phyloP scores from a whole-genome alignment of 148 eudicot genomes.

The Camellia japonica region DNA sequence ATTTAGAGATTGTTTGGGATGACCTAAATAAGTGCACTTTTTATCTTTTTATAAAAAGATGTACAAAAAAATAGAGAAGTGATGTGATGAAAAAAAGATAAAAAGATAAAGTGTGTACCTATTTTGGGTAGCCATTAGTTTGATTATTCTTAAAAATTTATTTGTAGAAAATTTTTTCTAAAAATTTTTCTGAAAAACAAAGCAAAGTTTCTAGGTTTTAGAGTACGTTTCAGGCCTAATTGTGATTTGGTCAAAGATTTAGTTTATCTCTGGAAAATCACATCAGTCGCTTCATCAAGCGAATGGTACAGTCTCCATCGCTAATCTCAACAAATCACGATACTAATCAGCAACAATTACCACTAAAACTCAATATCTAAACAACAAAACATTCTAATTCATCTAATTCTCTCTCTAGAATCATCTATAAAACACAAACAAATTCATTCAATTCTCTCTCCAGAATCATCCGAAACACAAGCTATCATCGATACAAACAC shows the following conservation, averaged over 20 bases:
- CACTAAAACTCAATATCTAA: not conserved
- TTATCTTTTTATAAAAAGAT: too few species aligned
- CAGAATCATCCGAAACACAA: not conserved
- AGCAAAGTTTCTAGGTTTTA: not conserved
- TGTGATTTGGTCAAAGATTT: conserved; percentile 37
- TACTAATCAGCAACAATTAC: not conserved
- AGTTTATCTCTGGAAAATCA: not conserved
- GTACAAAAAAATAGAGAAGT: too few species aligned
- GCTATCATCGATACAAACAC: not conserved
- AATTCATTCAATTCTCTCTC: not conserved
- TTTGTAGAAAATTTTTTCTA: too few species aligned
- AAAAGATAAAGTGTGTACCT: too few species aligned
- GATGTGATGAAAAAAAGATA: too few species aligned
- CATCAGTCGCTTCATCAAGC: conserved; percentile 1
- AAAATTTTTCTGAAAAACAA: too few species aligned
- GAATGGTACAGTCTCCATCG: not conserved
- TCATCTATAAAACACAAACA: too few species aligned
- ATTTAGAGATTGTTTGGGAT: too few species aligned
- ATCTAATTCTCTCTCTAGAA: not conserved
- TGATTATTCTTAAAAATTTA: too few species aligned
- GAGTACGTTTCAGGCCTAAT: conserved; percentile 1
- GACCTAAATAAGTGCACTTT: too few species aligned
- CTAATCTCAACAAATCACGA: not conserved
- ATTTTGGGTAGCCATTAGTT: too few species aligned
- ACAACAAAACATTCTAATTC: not conserved